Evolutionary conservation across 768 basidiomycete genomes (phyloP), one percentile per base, ranked within the genome.

Genomic region (Auricularia cornea): DNA sequence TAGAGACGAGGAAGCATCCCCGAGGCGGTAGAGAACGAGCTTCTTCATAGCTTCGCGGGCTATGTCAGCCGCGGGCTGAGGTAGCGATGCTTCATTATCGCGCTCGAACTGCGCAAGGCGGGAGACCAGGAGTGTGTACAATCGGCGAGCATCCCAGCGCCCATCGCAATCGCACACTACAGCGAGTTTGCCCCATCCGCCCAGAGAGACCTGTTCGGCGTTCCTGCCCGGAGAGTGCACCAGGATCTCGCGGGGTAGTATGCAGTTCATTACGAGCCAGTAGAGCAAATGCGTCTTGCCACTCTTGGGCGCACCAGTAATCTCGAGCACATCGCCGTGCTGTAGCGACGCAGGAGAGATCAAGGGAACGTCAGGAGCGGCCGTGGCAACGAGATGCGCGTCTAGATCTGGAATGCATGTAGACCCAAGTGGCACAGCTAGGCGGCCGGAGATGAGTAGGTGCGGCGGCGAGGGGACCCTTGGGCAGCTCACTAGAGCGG

Each of bases 211-310:
- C 41, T 68, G 59, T 65, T 75, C 66, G 28, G 66, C 10, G 66
- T 33, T 66, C 41, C 28, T 59, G 33, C 28, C 41, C n/a, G 40
- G 40, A 3, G 54, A 59, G 14, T n/a, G 29, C 18, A 62, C 40
- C 59, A 40, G 60, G 11, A 64, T 33, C 35, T 65, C 67, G 32
- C 63, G 41, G 26, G 89, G 88, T 12, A 84, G 72, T 62, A 91
- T 76, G 67, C 87, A 85, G 26, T 77, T 79, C 14, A 83, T 73
- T 30, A 89, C 71, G 59, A 91, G 72, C 70, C 83, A 80, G 70
- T 88, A 88, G 30, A 92, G 73, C n/a, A 94, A 75, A 66, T 88
- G 87, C 2, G 89, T 87, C 75, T 94, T 94, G 31, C 90, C 92
- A 5, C 87, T 84, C 30, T 79, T 81, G 3, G 90, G 77, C 2